phyloP scores from a whole-genome alignment of 768 basidiomycete genomes.

The Exsudoporus frostii region DNA sequence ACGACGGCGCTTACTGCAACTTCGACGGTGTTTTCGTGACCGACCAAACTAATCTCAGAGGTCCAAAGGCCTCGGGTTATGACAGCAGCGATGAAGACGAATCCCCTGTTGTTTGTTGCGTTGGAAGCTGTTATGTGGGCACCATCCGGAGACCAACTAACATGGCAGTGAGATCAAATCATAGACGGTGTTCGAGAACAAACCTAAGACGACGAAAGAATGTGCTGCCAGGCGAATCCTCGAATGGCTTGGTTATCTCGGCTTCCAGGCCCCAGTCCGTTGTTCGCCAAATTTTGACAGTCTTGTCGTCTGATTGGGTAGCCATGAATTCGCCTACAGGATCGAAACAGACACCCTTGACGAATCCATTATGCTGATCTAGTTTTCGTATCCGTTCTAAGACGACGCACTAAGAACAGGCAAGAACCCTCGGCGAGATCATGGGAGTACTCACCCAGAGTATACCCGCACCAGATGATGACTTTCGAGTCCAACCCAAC shows the following conservation, averaged over 20 bases:
- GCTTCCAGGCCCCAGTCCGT: constrained; percentile 86
- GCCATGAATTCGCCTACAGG: constrained; percentile 97
- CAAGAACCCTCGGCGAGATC: not conserved
- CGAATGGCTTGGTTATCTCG: constrained; percentile 86
- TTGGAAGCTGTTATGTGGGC: constrained; percentile 97
- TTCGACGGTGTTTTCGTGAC: constrained; percentile 96
- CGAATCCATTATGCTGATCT: constrained; percentile 90
- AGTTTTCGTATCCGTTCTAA: constrained; percentile 81
- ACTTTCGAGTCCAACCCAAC: constrained; percentile 91
- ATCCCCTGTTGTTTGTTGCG: constrained; percentile 92
- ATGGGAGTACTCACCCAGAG: constrained; percentile 60
- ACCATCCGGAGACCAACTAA: constrained; percentile 98
- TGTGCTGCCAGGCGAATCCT: constrained; percentile 90
- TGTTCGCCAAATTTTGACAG: constrained; percentile 96
- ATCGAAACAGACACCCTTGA: constrained; percentile 99
- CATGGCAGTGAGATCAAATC: not conserved
- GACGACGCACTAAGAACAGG: not conserved
- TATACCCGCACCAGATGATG: constrained; percentile 91
- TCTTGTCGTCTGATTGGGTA: constrained; percentile 95
- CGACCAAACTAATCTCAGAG: constrained; percentile 90
- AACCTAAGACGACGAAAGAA: constrained; percentile 91
- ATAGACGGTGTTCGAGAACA: not conserved
- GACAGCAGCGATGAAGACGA: constrained; percentile 96
- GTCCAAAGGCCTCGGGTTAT: constrained; percentile 89
- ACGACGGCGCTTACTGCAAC: constrained; percentile 64